These are phyloP conservation scores for Lavandula angustifolia DNA, from an alignment of 257 asterid genomes.

Conservation along the genomic window DNA sequence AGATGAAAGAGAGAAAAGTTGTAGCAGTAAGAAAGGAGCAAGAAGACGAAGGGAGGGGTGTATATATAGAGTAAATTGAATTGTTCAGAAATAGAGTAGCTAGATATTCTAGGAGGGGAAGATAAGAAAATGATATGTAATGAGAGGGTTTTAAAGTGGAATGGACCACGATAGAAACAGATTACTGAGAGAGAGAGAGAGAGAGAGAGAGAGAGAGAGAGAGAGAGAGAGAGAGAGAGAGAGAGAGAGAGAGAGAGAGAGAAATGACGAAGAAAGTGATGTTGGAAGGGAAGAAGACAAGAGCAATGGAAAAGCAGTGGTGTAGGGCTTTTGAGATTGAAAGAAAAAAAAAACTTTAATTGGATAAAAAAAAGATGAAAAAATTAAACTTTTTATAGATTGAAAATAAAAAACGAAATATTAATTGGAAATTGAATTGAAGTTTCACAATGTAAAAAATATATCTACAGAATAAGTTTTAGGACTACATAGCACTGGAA, in stretches of 20 bases:
- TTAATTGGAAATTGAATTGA: too few species aligned
- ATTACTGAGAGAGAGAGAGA: conserved; percentile 18
- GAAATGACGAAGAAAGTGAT: background rate
- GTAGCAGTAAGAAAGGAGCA: conserved; percentile 13
- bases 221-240: conserved; percentile 23
- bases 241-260: too few species aligned
- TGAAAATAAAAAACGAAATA: too few species aligned
- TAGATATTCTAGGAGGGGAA: conserved; percentile 24
- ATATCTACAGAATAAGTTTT: too few species aligned
- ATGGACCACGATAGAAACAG: conserved; percentile 49
- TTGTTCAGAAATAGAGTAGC: conserved; percentile 27
- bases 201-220: conserved; percentile 23
- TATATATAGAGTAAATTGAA: conserved; percentile 6
- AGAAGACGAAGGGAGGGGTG: conserved; percentile 22
- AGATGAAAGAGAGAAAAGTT: conserved; percentile 1
- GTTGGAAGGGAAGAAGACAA: background rate
- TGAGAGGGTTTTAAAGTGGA: conserved; percentile 35
- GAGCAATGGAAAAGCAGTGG: background rate
- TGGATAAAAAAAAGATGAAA: background rate
- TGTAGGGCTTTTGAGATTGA: background rate
- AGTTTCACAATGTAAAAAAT: too few species aligned
- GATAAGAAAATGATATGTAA: conserved; percentile 41
- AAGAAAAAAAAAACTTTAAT: background rate
- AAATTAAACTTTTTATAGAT: too few species aligned
- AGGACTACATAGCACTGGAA: too few species aligned